A percentile compares a stretch with the other conserved stretches of the same genome.
These are phyloP conservation scores for Sugiyamaella castrensis DNA, from an alignment of 1,139 yeast genomes.

Conservation along the genomic window DNA sequence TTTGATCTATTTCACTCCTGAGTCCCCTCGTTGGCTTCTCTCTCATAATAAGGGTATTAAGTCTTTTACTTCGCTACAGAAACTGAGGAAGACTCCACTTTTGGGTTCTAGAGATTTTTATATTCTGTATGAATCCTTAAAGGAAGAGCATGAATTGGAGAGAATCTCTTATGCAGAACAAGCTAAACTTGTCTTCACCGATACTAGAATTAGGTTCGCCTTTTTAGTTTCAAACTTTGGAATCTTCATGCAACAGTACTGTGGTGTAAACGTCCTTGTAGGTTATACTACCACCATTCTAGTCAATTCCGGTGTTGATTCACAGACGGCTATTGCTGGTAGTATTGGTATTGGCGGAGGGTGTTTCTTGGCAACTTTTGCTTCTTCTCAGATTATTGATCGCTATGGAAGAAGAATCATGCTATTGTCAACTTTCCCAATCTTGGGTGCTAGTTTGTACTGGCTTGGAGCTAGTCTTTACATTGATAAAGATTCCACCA, in stretches of 20 bases:
- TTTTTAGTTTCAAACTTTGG: constrained; percentile 71
- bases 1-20: constrained; percentile 62
- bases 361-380: constrained; percentile 13
- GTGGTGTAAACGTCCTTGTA: constrained; percentile 82
- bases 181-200: constrained; percentile 37
- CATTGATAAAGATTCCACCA: constrained; percentile 3
- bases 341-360: constrained; percentile 16
- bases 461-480: constrained; percentile 11
- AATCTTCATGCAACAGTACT: constrained; percentile 83
- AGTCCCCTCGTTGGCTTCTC: constrained; percentile 67
- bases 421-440: constrained; percentile 16
- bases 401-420: constrained; percentile 11
- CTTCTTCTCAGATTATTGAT: constrained; percentile 17
- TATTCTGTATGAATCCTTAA: constrained; percentile 8
- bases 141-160: constrained; percentile 30
- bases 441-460: constrained; percentile 1
- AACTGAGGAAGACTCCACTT: constrained; percentile 43
- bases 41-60: constrained; percentile 47
- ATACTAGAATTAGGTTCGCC: constrained; percentile 77
- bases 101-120: constrained; percentile 16
- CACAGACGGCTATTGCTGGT: constrained; percentile 10
- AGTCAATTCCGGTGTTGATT: constrained; percentile 13
- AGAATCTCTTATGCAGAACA: no score
- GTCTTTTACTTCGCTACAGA: constrained; percentile 46
- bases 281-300: constrained; percentile 38